phyloP scores from a whole-genome alignment of 345 rosid genomes.

The Eucalyptus sp. region DNA sequence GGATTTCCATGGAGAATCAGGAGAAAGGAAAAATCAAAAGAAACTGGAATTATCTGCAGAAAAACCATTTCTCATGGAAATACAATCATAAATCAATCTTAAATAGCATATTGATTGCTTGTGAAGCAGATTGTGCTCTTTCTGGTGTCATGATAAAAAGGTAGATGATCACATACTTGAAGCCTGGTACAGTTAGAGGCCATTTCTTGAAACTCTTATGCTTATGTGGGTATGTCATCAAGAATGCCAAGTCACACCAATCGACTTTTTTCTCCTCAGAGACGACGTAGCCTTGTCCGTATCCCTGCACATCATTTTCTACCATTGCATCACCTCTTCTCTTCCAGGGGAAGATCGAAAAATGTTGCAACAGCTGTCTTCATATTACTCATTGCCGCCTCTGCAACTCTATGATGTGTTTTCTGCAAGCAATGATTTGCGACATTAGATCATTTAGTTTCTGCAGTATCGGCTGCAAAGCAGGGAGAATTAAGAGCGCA shows the following conservation, averaged over 20 bases:
- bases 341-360: conserved; percentile 11
- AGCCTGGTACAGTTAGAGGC: conserved; percentile 2
- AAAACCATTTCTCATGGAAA: neutral
- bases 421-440: neutral
- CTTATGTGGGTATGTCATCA: neutral
- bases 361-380: conserved; percentile 2
- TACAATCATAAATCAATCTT: neutral
- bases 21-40: neutral
- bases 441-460: neutral
- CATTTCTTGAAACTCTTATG: neutral
- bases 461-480: neutral
- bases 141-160: neutral
- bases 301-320: conserved; percentile 5
- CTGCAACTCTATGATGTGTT: conserved; percentile 1
- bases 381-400: neutral
- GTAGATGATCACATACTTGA: neutral
- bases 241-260: conserved; percentile 6
- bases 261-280: conserved; percentile 16
- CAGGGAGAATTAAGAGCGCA: neutral
- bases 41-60: neutral
- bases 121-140: neutral
- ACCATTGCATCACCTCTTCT: conserved; percentile 6
- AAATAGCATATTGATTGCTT: neutral
- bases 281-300: conserved; percentile 7
- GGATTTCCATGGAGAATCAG: neutral